Evolutionary conservation across 1,139 yeast genomes (phyloP).

Genomic region (Debaryomyces subglobosus): DNA sequence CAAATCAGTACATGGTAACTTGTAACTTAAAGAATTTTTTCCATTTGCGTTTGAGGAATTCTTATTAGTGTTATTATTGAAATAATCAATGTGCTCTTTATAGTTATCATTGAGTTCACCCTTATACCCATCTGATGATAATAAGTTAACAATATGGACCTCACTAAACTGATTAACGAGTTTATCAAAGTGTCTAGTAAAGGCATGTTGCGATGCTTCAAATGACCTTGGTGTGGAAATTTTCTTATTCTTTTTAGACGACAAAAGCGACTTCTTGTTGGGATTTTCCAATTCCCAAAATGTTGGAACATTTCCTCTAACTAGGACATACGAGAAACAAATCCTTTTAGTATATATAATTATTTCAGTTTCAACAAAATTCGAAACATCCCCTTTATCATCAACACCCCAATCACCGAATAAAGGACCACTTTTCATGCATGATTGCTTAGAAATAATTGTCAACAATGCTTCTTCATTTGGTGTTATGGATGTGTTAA

Average conservation of each 20-base stretch:
- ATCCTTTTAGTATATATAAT: constrained; percentile 55
- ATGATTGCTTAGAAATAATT: constrained; percentile 66
- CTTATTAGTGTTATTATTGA: constrained; percentile 21
- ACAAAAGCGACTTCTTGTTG: constrained; percentile 35
- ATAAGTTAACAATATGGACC: constrained; percentile 58
- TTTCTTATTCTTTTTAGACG: constrained; percentile 46
- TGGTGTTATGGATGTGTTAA: constrained; percentile 46
- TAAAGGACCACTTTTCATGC: constrained; percentile 59
- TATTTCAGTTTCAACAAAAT: constrained; percentile 67
- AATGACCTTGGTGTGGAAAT: constrained; percentile 59
- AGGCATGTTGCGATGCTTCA: constrained; percentile 67
- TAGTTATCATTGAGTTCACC: constrained; percentile 35
- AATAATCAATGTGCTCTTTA: constrained; percentile 34
- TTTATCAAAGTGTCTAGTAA: constrained; percentile 63
- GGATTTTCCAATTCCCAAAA: constrained; percentile 63
- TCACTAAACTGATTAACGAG: constrained; percentile 63
- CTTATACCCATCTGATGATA: constrained; percentile 46
- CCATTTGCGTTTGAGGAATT: constrained; percentile 11
- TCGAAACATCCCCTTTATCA: constrained; percentile 70
- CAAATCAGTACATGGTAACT: constrained; percentile 32
- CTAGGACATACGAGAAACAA: constrained; percentile 59
- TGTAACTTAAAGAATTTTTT: constrained; percentile 14
- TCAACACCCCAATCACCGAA: constrained; percentile 74
- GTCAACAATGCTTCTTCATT: constrained; percentile 54
- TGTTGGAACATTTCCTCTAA: constrained; percentile 72